phyloP scores from a whole-genome alignment of 345 rosid genomes.

The Nasturtium officinale region DNA sequence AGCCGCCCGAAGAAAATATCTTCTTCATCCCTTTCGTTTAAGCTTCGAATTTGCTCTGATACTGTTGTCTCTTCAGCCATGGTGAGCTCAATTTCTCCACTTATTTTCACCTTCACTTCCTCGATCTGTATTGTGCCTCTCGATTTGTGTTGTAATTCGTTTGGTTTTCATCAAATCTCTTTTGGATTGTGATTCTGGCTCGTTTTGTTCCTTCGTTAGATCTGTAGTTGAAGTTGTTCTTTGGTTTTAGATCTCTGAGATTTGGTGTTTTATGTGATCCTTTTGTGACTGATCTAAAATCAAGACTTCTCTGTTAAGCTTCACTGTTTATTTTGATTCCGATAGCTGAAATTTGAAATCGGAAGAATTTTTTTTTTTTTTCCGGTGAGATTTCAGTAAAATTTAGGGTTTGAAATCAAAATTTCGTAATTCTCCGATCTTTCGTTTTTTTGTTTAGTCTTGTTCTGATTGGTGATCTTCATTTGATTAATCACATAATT shows the following conservation, averaged over 20 bases:
- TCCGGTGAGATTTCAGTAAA: not conserved
- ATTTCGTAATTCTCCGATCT: not conserved
- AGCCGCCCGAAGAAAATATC: constrained; percentile 29
- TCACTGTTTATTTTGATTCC: not conserved
- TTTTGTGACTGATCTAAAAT: not conserved
- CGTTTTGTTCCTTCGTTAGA: constrained; percentile 3
- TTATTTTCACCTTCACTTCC: not conserved
- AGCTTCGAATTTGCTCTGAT: not conserved
- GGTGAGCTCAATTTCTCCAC: constrained; percentile 19
- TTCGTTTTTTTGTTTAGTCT: not conserved
- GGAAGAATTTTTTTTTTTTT: not conserved
- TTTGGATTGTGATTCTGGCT: not conserved
- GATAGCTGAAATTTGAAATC: not conserved
- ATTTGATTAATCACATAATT: not conserved
- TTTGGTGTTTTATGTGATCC: constrained; percentile 14
- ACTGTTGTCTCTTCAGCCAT: not conserved
- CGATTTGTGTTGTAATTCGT: not conserved
- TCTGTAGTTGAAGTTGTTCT: not conserved
- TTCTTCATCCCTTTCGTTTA: not conserved
- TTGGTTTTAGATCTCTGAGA: constrained; percentile 32
- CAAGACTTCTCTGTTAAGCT: not conserved
- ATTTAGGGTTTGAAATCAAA: not conserved
- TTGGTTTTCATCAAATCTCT: not conserved
- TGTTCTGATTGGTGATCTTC: not conserved
- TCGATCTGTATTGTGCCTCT: constrained; percentile 8